phyloP scores from a whole-genome alignment of 495 filamentous ascomycete genomes.

The Gamarada debralockiae region DNA sequence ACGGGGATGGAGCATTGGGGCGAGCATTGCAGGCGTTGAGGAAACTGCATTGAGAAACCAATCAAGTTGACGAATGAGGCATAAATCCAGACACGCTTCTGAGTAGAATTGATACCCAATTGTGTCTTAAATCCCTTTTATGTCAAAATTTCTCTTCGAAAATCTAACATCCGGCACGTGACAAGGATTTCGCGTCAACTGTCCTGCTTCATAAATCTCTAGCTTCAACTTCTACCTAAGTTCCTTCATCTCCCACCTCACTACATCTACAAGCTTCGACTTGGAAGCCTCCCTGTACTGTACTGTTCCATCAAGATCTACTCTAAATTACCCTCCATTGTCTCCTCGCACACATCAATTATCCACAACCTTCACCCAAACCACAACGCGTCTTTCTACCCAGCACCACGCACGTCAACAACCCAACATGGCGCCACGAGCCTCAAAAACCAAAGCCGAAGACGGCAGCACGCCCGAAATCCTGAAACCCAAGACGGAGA shows the following conservation, averaged over 20 bases:
- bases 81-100: constrained; percentile 7
- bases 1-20: neutral
- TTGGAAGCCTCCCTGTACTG: too few relatives aligned
- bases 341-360: neutral
- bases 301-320: neutral
- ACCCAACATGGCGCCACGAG: constrained; percentile 15
- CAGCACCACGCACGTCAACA: neutral
- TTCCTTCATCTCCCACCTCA: too few relatives aligned
- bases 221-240: too few relatives aligned
- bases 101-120: constrained; percentile 25
- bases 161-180: neutral
- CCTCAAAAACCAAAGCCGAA: constrained; percentile 10
- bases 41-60: constrained; percentile 1
- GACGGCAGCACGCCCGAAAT: constrained; percentile 1
- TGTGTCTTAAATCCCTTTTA: neutral
- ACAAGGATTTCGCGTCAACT: too few relatives aligned
- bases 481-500: constrained; percentile 22
- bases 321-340: neutral
- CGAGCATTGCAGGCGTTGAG: neutral
- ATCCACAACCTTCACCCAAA: neutral
- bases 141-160: neutral
- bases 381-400: neutral
- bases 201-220: too few relatives aligned
- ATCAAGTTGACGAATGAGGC: neutral
- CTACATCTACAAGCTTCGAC: too few relatives aligned